These are phyloP conservation scores for Claviceps digitariae DNA, from an alignment of 2,329 filamentous ascomycete genomes.

Conservation along the genomic window DNA sequence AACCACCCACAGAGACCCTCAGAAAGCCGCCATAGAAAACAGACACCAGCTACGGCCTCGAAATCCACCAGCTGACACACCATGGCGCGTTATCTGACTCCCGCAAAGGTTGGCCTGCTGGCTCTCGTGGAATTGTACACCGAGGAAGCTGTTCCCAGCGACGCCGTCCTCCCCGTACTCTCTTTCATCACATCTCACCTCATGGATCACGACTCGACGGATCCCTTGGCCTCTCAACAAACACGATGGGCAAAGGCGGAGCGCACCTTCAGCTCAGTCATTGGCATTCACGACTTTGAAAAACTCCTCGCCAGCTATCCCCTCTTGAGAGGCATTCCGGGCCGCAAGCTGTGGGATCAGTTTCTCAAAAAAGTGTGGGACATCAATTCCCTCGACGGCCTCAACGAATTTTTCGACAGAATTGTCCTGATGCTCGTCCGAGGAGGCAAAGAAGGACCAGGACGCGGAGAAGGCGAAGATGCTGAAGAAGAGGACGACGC, in stretches of 20 bases:
- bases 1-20: neutral
- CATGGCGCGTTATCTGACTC: slow-evolving; percentile 79
- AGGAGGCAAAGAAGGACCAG: slow-evolving; percentile 45
- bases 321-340: slow-evolving; percentile 47
- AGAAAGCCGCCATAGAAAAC: too few relatives aligned
- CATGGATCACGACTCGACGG: slow-evolving; percentile 31
- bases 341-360: slow-evolving; percentile 74
- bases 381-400: slow-evolving; percentile 65
- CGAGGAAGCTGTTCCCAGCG: slow-evolving; percentile 52
- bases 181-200: slow-evolving; percentile 66
- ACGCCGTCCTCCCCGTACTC: slow-evolving; percentile 60
- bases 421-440: slow-evolving; percentile 46
- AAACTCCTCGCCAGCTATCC: slow-evolving; percentile 38
- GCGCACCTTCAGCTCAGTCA: slow-evolving; percentile 35
- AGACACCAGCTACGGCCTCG: too few relatives aligned
- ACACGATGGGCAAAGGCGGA: slow-evolving; percentile 35
- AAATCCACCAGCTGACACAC: neutral
- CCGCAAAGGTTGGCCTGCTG: slow-evolving; percentile 73
- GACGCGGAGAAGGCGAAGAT: slow-evolving; percentile 31
- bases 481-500: slow-evolving; percentile 26
- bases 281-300: slow-evolving; percentile 46
- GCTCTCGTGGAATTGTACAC: slow-evolving; percentile 72
- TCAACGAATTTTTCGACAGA: slow-evolving; percentile 62
- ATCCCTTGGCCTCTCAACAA: slow-evolving; percentile 13
- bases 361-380: slow-evolving; percentile 74